Conservation (phyloP, 805 yeast species). For the Yamadazyma scolyti region DNA sequence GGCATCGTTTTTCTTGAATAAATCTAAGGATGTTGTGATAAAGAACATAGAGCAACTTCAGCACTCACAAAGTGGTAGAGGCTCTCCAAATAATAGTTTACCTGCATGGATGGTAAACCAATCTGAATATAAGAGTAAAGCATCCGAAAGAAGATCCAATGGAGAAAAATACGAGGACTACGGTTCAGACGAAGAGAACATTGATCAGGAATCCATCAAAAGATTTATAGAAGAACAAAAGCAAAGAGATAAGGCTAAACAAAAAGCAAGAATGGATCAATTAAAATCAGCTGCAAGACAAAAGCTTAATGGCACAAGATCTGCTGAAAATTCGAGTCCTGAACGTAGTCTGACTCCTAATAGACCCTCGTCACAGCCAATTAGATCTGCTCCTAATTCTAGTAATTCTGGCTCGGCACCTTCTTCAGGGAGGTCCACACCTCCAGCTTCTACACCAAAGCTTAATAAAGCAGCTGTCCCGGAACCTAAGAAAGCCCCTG, state of each 20-base stretch:
- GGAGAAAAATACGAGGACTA: slow-evolving; percentile 41
- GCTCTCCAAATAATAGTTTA: slow-evolving; percentile 21
- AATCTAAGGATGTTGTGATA: slow-evolving; percentile 58
- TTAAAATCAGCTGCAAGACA: slow-evolving; percentile 9
- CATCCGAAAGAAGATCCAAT: slow-evolving; percentile 25
- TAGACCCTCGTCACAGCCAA: slow-evolving; percentile 6
- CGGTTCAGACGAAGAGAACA: slow-evolving; percentile 46
- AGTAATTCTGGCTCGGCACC: background rate
- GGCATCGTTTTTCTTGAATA: slow-evolving; percentile 56
- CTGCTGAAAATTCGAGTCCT: slow-evolving; percentile 7
- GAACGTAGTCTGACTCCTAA: slow-evolving; percentile 1
- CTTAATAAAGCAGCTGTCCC: slow-evolving; percentile 3
- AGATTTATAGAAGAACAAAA: slow-evolving; percentile 33
- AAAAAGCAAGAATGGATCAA: slow-evolving; percentile 19
- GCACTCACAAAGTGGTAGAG: slow-evolving; percentile 11
- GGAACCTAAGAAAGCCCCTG: slow-evolving; percentile 2
- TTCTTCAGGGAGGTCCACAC: background rate
- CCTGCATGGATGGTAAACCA: slow-evolving; percentile 80
- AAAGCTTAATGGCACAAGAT: slow-evolving; percentile 4
- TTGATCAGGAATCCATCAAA: slow-evolving; percentile 40
- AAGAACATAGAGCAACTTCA: slow-evolving; percentile 61
- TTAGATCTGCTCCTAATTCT: too few species aligned
- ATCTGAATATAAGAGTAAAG: slow-evolving; percentile 41
- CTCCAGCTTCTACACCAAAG: slow-evolving; percentile 1
- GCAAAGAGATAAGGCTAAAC: slow-evolving; percentile 33